phyloP scores from a whole-genome alignment of 805 yeast genomes.

The Suhomyces faveliae region DNA sequence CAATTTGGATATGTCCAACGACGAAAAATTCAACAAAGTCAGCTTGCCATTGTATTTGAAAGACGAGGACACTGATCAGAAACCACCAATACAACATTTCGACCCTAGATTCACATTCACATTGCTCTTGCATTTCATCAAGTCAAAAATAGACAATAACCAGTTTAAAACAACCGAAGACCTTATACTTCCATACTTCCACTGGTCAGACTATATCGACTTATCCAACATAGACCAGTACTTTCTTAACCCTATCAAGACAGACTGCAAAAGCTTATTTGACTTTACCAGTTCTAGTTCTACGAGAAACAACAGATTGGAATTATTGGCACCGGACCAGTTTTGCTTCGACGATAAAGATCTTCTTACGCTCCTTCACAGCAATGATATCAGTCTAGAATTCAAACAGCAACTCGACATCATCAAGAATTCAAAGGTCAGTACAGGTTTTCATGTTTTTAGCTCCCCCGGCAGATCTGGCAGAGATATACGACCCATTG shows the following conservation, averaged over 20 bases:
- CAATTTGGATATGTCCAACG: conserved; percentile 1
- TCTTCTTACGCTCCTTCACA: conserved; percentile 12
- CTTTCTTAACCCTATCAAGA: conserved; percentile 14
- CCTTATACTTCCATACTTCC: conserved; percentile 23
- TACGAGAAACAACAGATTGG: conserved; percentile 12
- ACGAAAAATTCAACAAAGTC: conserved; percentile 8
- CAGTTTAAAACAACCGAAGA: conserved; percentile 3
- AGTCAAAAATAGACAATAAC: not conserved
- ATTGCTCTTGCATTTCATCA: conserved; percentile 14
- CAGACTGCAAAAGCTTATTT: conserved; percentile 16
- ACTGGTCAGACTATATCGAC: conserved; percentile 35
- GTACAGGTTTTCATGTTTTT: conserved; percentile 42
- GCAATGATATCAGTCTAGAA: not conserved
- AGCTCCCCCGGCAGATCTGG: conserved; percentile 32
- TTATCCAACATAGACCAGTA: conserved; percentile 20
- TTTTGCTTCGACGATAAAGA: conserved; percentile 28
- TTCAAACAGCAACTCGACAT: conserved; percentile 7
- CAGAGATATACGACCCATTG: conserved; percentile 25
- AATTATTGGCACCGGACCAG: conserved; percentile 12
- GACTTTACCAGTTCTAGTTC: conserved; percentile 15
- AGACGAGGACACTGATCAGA: conserved; percentile 7
- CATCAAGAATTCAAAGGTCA: conserved; percentile 5
- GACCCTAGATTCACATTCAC: conserved; percentile 33
- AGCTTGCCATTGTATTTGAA: conserved; percentile 14
- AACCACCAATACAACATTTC: conserved; percentile 15